phyloP scores from a whole-genome alignment of 2,329 filamentous ascomycete genomes.

The Teratosphaeriaceae sp. region DNA sequence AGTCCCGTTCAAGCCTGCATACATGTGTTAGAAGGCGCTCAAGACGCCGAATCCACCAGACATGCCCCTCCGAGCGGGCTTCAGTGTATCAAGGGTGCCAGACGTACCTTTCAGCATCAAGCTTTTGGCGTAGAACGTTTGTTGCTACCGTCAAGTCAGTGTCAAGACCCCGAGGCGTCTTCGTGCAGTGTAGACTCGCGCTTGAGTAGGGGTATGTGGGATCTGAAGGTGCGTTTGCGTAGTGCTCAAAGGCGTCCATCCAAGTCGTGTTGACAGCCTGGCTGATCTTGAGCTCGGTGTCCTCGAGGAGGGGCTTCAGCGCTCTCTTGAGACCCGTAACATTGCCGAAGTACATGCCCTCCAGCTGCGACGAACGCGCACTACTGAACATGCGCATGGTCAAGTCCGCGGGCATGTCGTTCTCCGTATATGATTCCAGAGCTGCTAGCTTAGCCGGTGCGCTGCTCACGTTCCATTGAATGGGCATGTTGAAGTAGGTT shows the following conservation, averaged over 20 bases:
- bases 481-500: conserved; percentile 11
- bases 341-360: conserved; percentile 9
- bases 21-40: no score
- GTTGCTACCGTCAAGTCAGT: conserved; percentile 5
- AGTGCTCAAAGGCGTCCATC: not conserved
- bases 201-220: not conserved
- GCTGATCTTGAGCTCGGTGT: not conserved
- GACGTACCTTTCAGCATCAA: conserved; percentile 10
- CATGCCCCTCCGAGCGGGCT: no score
- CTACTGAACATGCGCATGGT: conserved; percentile 11
- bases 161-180: not conserved
- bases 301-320: conserved; percentile 6
- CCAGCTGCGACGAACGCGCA: conserved; percentile 5
- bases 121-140: conserved; percentile 13
- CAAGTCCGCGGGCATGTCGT: conserved; percentile 9
- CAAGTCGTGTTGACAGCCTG: not conserved
- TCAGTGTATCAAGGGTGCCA: no score
- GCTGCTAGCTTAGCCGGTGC: conserved; percentile 6
- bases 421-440: conserved; percentile 8
- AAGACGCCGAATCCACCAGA: no score
- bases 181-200: not conserved
- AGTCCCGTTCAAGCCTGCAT: conserved; percentile 10
- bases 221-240: not conserved
- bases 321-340: conserved; percentile 7
- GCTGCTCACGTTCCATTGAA: conserved; percentile 8